Conservation (phyloP, 2,329 filamentous ascomycete species). For the Pyrenophora tritici-repentis region DNA sequence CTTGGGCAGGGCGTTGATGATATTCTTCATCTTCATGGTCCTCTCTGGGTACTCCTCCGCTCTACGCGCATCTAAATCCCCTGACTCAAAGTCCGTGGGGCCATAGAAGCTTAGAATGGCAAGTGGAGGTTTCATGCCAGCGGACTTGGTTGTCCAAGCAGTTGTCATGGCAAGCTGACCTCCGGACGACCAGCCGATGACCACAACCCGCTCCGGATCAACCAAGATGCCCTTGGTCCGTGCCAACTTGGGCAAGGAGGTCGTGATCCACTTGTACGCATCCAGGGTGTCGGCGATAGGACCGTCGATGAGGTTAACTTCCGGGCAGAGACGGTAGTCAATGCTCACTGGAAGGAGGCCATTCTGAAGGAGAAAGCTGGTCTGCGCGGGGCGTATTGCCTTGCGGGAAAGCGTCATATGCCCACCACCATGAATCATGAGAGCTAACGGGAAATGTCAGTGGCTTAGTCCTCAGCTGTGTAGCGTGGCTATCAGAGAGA, state of each 20-base stretch:
- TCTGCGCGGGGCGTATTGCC: slow-evolving; percentile 48
- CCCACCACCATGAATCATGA: slow-evolving; percentile 55
- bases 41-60: slow-evolving; percentile 3
- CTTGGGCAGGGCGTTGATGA: slow-evolving; percentile 9
- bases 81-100: slow-evolving; percentile 33
- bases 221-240: neutral
- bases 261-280: slow-evolving; percentile 5
- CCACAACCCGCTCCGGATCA: slow-evolving; percentile 45
- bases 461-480: slow-evolving; percentile 1
- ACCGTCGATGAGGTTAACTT: slow-evolving; percentile 52
- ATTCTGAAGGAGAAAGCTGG: slow-evolving; percentile 41
- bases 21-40: slow-evolving; percentile 4
- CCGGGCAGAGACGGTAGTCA: slow-evolving; percentile 59
- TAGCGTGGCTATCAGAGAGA: neutral
- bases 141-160: slow-evolving; percentile 43
- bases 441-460: slow-evolving; percentile 30
- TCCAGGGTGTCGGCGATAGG: slow-evolving; percentile 54
- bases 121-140: slow-evolving; percentile 46
- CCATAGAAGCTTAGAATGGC: slow-evolving; percentile 56
- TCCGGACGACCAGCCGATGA: slow-evolving; percentile 57
- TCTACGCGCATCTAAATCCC: neutral
- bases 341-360: slow-evolving; percentile 56
- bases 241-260: neutral
- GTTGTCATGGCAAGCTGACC: slow-evolving; percentile 54
- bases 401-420: slow-evolving; percentile 49